phyloP scores from a whole-genome alignment of 225 moss, liverwort and hornwort genomes.

The Polytrichum commune region DNA sequence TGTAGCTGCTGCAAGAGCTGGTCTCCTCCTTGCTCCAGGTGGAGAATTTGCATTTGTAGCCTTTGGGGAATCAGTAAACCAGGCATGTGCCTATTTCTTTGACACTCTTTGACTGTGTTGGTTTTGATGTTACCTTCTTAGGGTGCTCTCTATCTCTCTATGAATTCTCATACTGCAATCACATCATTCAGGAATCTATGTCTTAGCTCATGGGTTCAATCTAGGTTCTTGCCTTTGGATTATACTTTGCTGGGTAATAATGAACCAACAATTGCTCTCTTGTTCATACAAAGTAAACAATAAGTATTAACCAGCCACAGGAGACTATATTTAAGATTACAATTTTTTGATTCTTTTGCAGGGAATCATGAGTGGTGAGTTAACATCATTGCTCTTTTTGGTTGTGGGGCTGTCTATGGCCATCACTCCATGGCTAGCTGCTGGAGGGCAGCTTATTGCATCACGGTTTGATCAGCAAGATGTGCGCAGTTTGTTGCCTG shows the following conservation, averaged over 20 bases:
- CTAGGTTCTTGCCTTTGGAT: no score
- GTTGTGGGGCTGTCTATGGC: slow-evolving; percentile 92
- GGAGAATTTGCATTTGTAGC: slow-evolving; percentile 96
- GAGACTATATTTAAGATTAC: no score
- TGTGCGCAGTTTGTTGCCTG: slow-evolving; percentile 81
- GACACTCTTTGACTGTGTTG: no score
- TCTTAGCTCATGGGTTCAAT: no score
- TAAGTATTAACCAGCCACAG: no score
- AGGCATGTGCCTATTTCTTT: slow-evolving; percentile 34
- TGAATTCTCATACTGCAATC: no score
- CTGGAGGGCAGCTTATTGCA: slow-evolving; percentile 85
- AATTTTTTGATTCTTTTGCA: slow-evolving; percentile 17
- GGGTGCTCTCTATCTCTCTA: no score
- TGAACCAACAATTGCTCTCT: no score
- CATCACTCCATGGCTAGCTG: slow-evolving; percentile 90
- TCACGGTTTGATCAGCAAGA: slow-evolving; percentile 90
- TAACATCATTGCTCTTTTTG: slow-evolving; percentile 77
- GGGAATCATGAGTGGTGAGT: slow-evolving; percentile 74
- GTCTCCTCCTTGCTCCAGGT: slow-evolving; percentile 84
- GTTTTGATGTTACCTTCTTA: no score
- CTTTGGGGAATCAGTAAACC: slow-evolving; percentile 91
- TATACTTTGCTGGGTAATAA: no score
- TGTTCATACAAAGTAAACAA: no score
- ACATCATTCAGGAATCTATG: no score
- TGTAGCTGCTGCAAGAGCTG: slow-evolving; percentile 73